Base-by-base conservation (phyloP, 1,139 yeast species). In the Pneumocystis sp. region DNA sequence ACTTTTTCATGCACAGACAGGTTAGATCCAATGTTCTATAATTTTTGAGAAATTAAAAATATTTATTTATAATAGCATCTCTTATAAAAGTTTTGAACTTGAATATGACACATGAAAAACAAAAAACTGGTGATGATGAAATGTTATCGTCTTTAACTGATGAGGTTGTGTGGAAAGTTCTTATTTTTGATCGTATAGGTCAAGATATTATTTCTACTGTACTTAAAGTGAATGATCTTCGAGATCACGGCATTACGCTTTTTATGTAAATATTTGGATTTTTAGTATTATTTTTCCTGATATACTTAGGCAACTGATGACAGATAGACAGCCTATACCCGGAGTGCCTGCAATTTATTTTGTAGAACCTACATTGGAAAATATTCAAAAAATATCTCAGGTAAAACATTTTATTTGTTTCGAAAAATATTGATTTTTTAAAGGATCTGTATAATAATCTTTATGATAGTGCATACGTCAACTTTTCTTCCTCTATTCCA, bases 261-360 rank as follows among this genome's bases (percentile, higher is more conserved):
- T 97, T 93, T 74, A 81, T 93, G 68, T 70, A 67, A 62, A 37
- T 21, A 29, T 12, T 31, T 25, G 10, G 10, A 17, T 15, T 17
- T 6, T 19, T 44, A 4, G 19, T 12, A 10, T 59, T 44, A 10
- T 40, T 34, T n/a, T n/a, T 42, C 17, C 15, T 61, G 19, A 44
- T 35, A 42, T n/a, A 50, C 12, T 44, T 60, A 66, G 68, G 71
- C 76, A 87, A 66, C 83, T 91, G 65, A 80, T 66, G 79, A 25
- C 88, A 63, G 83, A 82, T 66, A 79, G 98, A 69, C 83, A 91
- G 34, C 82, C 93, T 1, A 80, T 93, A 65, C 89, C 96, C 1
- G 98, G 93, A 72, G 97, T 91, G 8, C 96, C 97, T 0, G 98
- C 85, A 2, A 84, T 95, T 63, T 93, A 95, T 76, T 91, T 95